Evolutionary conservation across 352 stramenopile genomes (phyloP), one percentile per base, ranked within the genome.

Genomic region (Pseudoperonospora humuli): DNA sequence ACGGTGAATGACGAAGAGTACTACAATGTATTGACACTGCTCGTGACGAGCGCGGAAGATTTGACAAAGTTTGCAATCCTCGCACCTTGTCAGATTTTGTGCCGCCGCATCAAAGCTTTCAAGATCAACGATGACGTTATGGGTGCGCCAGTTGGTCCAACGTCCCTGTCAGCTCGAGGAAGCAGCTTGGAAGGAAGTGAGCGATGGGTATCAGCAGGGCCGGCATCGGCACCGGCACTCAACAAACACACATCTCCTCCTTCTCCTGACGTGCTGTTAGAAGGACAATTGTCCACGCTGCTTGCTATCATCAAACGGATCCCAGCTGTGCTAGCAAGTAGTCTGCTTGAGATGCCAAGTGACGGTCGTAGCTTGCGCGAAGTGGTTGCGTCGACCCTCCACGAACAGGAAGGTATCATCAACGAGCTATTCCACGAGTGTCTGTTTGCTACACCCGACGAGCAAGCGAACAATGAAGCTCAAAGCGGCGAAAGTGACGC

Each of bases 381-480:
- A 31, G 54, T 79, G 23, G 32, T 85, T 9, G 46, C 66, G 3
- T 50, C 54, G 11, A 74, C 44, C 2, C 53, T 85, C 29, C 67
- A 80, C 39, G 53, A 75, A 17, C 39, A 82, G 36, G 67, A 84
- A 62, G 71, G 61, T 1, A 73, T 86, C n/a, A 52, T 86, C 29
- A 51, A 79, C 11, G 76, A 88, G 52, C 53, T 88, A 7, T 88
- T 84, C 40, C 55, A 83, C 26, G 43, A 65, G 7, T 88, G 76
- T 47, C 55, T 88, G 5, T 88, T 88, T 64, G 70, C 75, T 19
- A 75, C 69, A 15, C 54, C 72, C 10, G 54, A 66, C 34, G 54
- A 54, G 24, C 37, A 52, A 45, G 57, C 37, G 21, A 65, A 35
- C 7, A 56, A 32, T 42, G 45, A 61, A 5, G 21, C 19, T 32